Conservation (phyloP, 1,139 yeast species). For the Hansenula sp. region DNA sequence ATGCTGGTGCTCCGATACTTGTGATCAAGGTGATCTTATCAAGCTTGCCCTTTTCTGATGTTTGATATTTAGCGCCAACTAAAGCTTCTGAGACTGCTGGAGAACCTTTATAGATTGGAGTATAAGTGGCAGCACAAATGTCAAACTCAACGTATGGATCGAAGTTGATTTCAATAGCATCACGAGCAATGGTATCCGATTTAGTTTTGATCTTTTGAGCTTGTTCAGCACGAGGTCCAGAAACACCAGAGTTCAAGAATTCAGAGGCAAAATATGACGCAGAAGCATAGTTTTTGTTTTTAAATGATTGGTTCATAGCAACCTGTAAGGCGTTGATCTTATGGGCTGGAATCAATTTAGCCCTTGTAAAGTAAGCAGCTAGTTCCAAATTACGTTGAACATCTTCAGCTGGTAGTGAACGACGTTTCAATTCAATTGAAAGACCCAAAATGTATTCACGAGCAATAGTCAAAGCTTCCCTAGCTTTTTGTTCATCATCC, state of each 20-base stretch:
- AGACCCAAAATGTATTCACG: conserved; percentile 90
- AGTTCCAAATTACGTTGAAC: conserved; percentile 85
- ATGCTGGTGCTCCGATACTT: conserved; percentile 89
- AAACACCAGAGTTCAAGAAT: conserved; percentile 60
- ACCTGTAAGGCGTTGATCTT: conserved; percentile 86
- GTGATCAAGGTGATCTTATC: conserved; percentile 79
- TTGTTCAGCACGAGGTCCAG: conserved; percentile 85
- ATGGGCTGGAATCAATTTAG: conserved; percentile 79
- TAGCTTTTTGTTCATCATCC: conserved; percentile 74
- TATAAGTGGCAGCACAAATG: conserved; percentile 79
- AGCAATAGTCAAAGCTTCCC: conserved; percentile 68
- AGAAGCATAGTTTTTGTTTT: conserved; percentile 79
- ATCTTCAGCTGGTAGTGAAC: conserved; percentile 67
- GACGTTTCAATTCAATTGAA: conserved; percentile 85
- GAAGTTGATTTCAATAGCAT: conserved; percentile 86
- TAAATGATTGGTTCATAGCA: conserved; percentile 91
- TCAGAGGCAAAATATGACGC: conserved; percentile 91
- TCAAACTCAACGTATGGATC: conserved; percentile 91
- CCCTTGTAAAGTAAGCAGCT: conserved; percentile 92
- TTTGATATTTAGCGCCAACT: conserved; percentile 85
- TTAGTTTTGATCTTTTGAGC: conserved; percentile 78
- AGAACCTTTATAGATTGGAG: conserved; percentile 83
- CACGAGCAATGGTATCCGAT: conserved; percentile 77
- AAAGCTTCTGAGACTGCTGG: conserved; percentile 75
- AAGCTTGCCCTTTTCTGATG: conserved; percentile 70